A percentile compares a stretch with the other conserved stretches of the same genome.
Evolutionary conservation across 176 grass and related monocot species (phyloP).

Genomic region (Aegilops speltoides): DNA sequence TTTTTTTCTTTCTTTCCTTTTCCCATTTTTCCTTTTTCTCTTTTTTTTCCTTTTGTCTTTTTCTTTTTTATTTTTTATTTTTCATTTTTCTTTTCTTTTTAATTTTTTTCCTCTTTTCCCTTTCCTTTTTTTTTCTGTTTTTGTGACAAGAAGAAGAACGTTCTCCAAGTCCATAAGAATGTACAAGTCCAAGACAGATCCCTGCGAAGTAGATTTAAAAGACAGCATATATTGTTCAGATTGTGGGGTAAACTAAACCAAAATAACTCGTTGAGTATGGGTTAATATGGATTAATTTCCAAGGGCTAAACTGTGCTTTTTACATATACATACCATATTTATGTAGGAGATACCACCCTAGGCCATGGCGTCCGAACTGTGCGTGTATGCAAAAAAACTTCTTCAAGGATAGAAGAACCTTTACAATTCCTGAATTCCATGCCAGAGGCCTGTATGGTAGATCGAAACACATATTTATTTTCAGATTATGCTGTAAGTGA

Average conservation of each 20-base stretch:
- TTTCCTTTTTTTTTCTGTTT: too few relatives aligned
- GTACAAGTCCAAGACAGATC: neutral
- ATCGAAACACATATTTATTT: neutral
- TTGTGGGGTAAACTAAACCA: neutral
- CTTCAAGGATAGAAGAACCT: neutral
- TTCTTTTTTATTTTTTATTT: too few relatives aligned
- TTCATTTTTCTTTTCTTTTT: too few relatives aligned
- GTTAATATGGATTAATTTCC: neutral
- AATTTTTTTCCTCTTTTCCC: too few relatives aligned
- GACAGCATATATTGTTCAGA: neutral
- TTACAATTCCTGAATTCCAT: neutral
- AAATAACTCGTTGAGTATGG: neutral
- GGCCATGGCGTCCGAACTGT: neutral
- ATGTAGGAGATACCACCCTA: neutral
- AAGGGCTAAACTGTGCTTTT: neutral
- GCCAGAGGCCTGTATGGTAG: neutral
- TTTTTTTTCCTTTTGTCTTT: too few relatives aligned
- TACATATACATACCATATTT: neutral
- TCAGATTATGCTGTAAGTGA: neutral
- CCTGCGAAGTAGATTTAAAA: neutral
- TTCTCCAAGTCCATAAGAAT: neutral
- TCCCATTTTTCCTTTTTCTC: too few relatives aligned
- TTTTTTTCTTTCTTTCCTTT: too few relatives aligned
- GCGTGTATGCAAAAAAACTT: neutral
- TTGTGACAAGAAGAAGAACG: neutral